Conservation (phyloP, 31 red algal species). For the Odonthalia washingtoniensis region DNA sequence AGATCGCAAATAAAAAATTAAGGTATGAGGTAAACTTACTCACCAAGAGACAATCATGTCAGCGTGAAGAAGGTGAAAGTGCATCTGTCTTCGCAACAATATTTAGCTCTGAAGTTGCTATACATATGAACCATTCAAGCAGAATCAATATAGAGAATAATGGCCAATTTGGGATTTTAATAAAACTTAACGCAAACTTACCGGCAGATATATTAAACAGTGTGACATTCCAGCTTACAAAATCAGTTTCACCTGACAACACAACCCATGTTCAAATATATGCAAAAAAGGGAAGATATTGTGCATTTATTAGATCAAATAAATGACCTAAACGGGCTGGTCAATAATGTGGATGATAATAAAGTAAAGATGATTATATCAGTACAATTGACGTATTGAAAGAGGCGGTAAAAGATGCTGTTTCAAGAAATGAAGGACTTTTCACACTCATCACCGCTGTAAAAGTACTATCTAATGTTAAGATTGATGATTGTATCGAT, state of each 20-base stretch:
- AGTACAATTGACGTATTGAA: neutral
- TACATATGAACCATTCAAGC: constrained; percentile 31
- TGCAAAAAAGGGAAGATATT: neutral
- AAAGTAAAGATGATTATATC: neutral
- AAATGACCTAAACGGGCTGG: neutral
- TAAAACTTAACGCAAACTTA: constrained; percentile 32
- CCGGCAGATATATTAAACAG: constrained; percentile 42
- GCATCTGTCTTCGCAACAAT: neutral
- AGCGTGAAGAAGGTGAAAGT: neutral
- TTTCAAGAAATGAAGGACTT: no score
- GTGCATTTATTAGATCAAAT: neutral
- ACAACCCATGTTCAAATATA: neutral
- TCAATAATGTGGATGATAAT: neutral
- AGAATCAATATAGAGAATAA: neutral
- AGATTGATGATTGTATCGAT: no score
- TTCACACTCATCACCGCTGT: no score
- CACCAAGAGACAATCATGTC: constrained; percentile 5
- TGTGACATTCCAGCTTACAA: constrained; percentile 38
- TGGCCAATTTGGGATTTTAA: constrained; percentile 44
- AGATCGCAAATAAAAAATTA: constrained; percentile 20
- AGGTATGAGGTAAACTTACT: constrained; percentile 36
- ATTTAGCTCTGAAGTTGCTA: constrained; percentile 42
- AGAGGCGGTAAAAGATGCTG: no score
- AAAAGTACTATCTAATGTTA: no score
- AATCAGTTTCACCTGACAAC: neutral